These are phyloP conservation scores for Solanum hybrid DNA, from an alignment of 305 asterid genomes.

Conservation along the genomic window DNA sequence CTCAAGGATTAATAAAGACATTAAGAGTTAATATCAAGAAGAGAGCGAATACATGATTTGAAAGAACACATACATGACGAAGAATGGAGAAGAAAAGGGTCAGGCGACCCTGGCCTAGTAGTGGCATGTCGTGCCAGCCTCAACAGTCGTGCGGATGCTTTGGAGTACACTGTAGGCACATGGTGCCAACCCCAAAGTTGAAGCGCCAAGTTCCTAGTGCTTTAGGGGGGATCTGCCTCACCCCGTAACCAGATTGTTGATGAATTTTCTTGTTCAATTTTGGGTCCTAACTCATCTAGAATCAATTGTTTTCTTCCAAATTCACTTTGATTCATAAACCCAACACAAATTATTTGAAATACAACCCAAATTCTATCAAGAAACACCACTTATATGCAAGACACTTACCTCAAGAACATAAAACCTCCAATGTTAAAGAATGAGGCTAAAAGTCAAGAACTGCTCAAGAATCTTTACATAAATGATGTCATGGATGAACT, in stretches of 20 bases:
- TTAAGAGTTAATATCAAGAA: background rate
- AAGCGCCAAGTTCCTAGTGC: background rate
- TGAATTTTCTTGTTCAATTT: too few species aligned
- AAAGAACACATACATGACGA: background rate
- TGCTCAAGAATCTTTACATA: background rate
- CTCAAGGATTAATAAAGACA: too few species aligned
- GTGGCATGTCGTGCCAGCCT: fast-evolving
- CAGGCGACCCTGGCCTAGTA: background rate
- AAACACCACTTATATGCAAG: too few species aligned
- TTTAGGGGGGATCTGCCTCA: background rate
- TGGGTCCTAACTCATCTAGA: background rate
- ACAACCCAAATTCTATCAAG: too few species aligned
- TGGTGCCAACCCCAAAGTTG: background rate
- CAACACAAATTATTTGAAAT: too few species aligned
- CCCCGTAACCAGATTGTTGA: background rate
- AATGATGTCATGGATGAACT: too few species aligned
- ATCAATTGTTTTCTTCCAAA: too few species aligned
- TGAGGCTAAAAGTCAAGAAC: background rate
- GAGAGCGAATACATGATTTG: background rate
- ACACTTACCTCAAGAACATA: background rate
- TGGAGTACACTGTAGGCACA: background rate
- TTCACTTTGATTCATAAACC: background rate
- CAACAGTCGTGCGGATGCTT: background rate
- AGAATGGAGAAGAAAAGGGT: background rate
- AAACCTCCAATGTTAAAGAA: background rate